Evolutionary conservation across 148 eudicot species (phyloP), one percentile per base, ranked within the genome.

Genomic region (Selenicereus undatus): DNA sequence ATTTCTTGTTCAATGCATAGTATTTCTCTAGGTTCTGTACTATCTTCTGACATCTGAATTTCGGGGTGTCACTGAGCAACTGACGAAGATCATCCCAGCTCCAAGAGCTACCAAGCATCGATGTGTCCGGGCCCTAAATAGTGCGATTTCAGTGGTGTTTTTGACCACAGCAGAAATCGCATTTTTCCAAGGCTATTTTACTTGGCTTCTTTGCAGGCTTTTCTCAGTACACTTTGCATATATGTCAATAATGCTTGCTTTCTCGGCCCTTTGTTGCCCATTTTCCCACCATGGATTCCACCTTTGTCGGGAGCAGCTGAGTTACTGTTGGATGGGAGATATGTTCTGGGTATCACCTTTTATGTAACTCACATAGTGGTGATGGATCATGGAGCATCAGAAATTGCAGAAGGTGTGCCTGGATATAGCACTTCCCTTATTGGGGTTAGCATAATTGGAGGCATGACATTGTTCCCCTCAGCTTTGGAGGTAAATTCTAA

Each of bases 381-480:
- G 73, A 83, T 90, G 90, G 96, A 93, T 76, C 90, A 92, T 78
- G 96, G 98, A 21, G 84, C 85, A 1, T 82, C 88, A 11, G 98
- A 93, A 74, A 93, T 93, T 72, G 85, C 84, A 12, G 89, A 88
- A 79, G 91, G 87, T 80, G 84, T 92, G 27, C 96, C 98, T 62
- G 98, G 98, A 50, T 82, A 90, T 71, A 91, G 82, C 76, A 87
- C 88, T 0, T 92, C 92, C 83, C 94, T 94, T 52, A 94, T 94
- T 5, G 98, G 94, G 17, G 91, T 93, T 71, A 92, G 98, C 88
- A 94, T 94, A 76, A 88, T 94, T 79, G 98, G 98, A 36, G 96
- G 96, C 70, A 91, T 94, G 94, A 86, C 94, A 36, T 80, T 92
- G 81, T 94, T 89, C 81, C 85, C 91, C 20, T 90, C 93, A 52